These are phyloP conservation scores for Crithidia acanthocephali DNA, from an alignment of 208 protist genomes.

Conservation along the genomic window DNA sequence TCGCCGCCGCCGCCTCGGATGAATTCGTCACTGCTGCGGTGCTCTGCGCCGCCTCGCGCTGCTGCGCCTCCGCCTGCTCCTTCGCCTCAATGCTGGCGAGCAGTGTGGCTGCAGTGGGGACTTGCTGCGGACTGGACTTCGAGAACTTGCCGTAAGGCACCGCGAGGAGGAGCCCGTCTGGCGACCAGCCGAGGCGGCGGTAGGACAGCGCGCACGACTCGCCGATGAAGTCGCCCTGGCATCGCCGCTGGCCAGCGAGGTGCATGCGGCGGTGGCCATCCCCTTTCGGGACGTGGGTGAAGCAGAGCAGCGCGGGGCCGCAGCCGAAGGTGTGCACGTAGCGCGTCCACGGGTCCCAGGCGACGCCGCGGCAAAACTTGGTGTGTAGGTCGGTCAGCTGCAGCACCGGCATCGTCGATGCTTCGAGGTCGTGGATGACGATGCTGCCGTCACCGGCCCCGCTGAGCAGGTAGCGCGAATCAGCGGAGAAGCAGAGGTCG, in stretches of 20 bases:
- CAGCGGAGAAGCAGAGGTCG: constrained; percentile 85
- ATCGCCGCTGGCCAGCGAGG: constrained; percentile 63
- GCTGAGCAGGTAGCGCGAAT: constrained; percentile 82
- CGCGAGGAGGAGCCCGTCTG: constrained; percentile 77
- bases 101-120: constrained; percentile 23
- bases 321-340: constrained; percentile 72
- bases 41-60: constrained; percentile 2
- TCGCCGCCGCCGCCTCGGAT: background rate
- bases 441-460: constrained; percentile 79
- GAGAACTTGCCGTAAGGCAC: constrained; percentile 77
- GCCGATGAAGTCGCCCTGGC: constrained; percentile 73
- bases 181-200: constrained; percentile 80
- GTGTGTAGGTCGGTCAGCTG: constrained; percentile 70
- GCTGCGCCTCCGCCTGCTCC: constrained; percentile 19
- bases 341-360: constrained; percentile 86
- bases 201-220: constrained; percentile 79
- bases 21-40: background rate
- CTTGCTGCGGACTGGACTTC: constrained; percentile 9
- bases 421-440: constrained; percentile 80
- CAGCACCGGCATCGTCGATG: constrained; percentile 67
- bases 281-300: constrained; percentile 50
- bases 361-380: constrained; percentile 87
- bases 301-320: constrained; percentile 73
- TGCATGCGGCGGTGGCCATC: constrained; percentile 41
- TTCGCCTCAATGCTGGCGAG: constrained; percentile 43